These are phyloP conservation scores for Pleurotus ostreatus DNA, from an alignment of 768 basidiomycete species.

Conservation along the genomic window DNA sequence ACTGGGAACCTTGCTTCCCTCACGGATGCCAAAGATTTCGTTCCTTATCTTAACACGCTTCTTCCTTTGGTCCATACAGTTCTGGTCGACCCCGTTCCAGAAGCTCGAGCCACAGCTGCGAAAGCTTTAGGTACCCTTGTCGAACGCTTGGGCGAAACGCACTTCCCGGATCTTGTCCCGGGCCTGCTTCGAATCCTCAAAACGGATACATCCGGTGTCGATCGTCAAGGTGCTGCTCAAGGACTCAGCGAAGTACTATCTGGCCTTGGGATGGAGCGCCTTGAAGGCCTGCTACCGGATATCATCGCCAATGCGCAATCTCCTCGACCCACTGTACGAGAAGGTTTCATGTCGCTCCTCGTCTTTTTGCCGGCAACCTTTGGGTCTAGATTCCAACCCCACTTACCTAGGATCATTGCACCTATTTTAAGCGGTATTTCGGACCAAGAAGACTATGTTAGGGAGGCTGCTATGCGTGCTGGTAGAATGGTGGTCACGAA, in stretches of 20 bases:
- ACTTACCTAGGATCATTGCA: conserved; percentile 89
- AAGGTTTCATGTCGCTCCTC: conserved; percentile 97
- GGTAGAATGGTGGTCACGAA: conserved; percentile 97
- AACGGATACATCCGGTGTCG: conserved; percentile 91
- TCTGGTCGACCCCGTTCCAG: conserved; percentile 94
- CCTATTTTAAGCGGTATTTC: conserved; percentile 91
- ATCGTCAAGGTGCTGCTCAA: conserved; percentile 96
- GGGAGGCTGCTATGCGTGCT: conserved; percentile 98
- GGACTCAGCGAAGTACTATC: conserved; percentile 94
- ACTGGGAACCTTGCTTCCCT: conserved; percentile 94
- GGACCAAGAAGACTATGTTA: conserved; percentile 90
- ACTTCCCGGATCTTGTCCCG: conserved; percentile 96
- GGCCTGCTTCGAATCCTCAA: conserved; percentile 83
- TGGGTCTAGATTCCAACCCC: conserved; percentile 93
- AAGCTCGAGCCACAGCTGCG: conserved; percentile 94
- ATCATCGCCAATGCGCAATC: conserved; percentile 91
- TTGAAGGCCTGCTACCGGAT: conserved; percentile 91
- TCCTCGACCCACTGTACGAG: conserved; percentile 84
- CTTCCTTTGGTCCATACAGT: conserved; percentile 90
- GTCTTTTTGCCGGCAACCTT: conserved; percentile 96
- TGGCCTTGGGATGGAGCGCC: conserved; percentile 94
- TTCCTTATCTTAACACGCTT: conserved; percentile 87
- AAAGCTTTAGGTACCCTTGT: conserved; percentile 96
- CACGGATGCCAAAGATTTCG: conserved; percentile 88
- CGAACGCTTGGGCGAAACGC: conserved; percentile 88